phyloP scores from a whole-genome alignment of 371 early-diverging fungal species.

The Actinomucor elegans region DNA sequence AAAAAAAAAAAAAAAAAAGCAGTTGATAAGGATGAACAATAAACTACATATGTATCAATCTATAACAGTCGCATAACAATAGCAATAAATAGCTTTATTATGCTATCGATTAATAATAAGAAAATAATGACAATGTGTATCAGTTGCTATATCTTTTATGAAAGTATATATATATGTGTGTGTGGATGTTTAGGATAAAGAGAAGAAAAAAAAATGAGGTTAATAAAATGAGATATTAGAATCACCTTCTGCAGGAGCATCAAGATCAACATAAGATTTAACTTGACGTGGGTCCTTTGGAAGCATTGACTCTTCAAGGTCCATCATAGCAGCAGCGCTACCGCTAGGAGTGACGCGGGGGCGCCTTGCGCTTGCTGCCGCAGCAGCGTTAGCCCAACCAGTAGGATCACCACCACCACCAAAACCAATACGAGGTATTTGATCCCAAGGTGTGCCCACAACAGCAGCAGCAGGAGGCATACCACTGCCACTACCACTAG shows the following conservation, averaged over 20 bases:
- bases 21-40: too few species aligned
- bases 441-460: conserved; percentile 63
- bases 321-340: conserved; percentile 18
- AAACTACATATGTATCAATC: too few species aligned
- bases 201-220: neutral
- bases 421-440: conserved; percentile 71
- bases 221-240: conserved; percentile 57
- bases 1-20: too few species aligned
- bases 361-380: conserved; percentile 9
- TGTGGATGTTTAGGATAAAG: too few species aligned
- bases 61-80: too few species aligned
- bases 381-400: conserved; percentile 8
- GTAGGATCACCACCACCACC: conserved; percentile 26
- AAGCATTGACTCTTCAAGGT: conserved; percentile 30
- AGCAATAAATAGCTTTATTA: too few species aligned
- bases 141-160: too few species aligned
- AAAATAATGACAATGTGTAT: too few species aligned
- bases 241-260: conserved; percentile 86
- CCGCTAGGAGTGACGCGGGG: neutral
- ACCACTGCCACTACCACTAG: conserved; percentile 7
- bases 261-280: conserved; percentile 86
- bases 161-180: too few species aligned
- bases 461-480: conserved; percentile 35
- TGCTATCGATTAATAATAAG: too few species aligned
- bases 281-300: conserved; percentile 72